Evolutionary conservation across 768 basidiomycete species (phyloP), one percentile per base, ranked within the genome.

Genomic region (Pholiota molesta): DNA sequence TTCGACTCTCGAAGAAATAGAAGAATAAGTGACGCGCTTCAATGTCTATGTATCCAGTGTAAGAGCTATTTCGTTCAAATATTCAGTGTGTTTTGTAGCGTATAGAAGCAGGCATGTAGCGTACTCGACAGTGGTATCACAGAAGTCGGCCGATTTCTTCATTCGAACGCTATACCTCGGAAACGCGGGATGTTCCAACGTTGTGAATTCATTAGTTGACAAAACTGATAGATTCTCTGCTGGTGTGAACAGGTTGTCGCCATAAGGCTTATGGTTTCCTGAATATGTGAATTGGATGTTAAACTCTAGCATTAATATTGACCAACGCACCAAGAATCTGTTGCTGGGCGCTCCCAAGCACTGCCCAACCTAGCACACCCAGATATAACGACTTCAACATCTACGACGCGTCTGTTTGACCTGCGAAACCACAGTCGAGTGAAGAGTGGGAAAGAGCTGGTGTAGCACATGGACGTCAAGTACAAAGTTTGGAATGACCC

Each of bases 1-100:
- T 81, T 55, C 91, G 75, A 59, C 86, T 88, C 70, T 92, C 89
- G 70, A 92, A 92, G 71, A 91, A 91, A 75, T 89, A 89, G 78
- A 91, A 91, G 69, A 88, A 89, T 17, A 89, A 65, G 67, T 88
- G 88, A 6, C 86, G 79, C 4, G 86, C 78, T 68, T 85, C 77
- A 49, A 87, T 79, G 62, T 89, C 88, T 58, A 90, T 86, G 65
- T 89, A 89, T 9, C 88, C 88, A 0, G 87, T 87, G 69, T 85
- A 90, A 1, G 81, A 74, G 21, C 85, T 87, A 51, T 14, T 11
- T 37, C 17, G 9, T 13, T 26, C 21, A 7, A 39, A 26, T 16
- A 1, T 7, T 16, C 1, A 23, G n/a, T 13, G 13, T 23, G 0
- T 5, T 9, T 16, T 9, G 4, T 31, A 14, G 4, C 2, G 31